phyloP scores from a whole-genome alignment of 345 rosid species.

The Eucalyptus tenuipes region DNA sequence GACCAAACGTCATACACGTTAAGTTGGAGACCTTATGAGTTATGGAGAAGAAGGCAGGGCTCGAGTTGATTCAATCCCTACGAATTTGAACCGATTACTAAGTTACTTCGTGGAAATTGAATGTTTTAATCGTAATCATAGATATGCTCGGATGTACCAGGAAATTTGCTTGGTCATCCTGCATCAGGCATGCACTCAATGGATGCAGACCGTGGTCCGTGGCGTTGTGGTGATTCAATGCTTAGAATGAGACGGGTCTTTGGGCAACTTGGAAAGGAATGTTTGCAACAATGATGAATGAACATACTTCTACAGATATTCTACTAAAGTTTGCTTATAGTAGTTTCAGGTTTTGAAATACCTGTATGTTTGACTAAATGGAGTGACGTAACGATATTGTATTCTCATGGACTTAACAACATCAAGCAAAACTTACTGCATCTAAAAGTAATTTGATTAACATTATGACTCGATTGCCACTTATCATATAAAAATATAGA shows the following conservation, averaged over 20 bases:
- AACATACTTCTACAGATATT: neutral
- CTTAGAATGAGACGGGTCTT: neutral
- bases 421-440: neutral
- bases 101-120: neutral
- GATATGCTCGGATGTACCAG: neutral
- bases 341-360: neutral
- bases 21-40: too few relatives aligned
- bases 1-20: too few relatives aligned
- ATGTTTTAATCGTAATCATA: neutral
- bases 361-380: neutral
- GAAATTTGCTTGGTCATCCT: neutral
- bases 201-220: neutral
- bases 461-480: neutral
- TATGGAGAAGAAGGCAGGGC: too few relatives aligned
- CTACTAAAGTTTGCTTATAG: neutral
- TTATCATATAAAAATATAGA: too few relatives aligned
- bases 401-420: neutral
- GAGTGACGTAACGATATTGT: too few relatives aligned
- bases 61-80: too few relatives aligned
- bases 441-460: neutral
- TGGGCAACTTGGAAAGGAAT: neutral
- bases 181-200: neutral
- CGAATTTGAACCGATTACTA: too few relatives aligned
- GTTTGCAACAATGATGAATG: neutral
- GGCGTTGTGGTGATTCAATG: neutral